These are phyloP conservation scores for Arabis hirsuta DNA, from an alignment of 345 rosid species.

Conservation along the genomic window DNA sequence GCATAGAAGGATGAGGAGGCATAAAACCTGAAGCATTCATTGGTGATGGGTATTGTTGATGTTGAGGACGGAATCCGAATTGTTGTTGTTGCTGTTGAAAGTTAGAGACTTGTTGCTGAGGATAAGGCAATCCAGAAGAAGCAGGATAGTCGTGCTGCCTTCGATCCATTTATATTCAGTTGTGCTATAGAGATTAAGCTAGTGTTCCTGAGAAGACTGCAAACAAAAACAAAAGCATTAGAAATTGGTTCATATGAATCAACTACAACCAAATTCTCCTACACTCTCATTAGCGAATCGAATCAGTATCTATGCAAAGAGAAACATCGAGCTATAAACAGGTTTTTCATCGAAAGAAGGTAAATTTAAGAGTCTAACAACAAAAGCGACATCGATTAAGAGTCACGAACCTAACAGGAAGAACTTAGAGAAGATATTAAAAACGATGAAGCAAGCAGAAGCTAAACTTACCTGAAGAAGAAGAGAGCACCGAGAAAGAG, in stretches of 20 bases:
- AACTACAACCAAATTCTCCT: neutral
- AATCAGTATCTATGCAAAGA: constrained; percentile 16
- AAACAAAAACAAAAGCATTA: neutral
- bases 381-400: constrained; percentile 18
- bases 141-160: constrained; percentile 56
- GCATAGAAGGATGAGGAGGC: constrained; percentile 80
- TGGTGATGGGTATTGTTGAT: constrained; percentile 69
- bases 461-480: constrained; percentile 30
- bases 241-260: constrained; percentile 12
- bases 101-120: constrained; percentile 66
- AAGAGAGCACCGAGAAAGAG: neutral
- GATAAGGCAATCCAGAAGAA: constrained; percentile 76
- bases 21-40: constrained; percentile 62
- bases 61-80: constrained; percentile 82
- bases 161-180: constrained; percentile 48
- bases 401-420: constrained; percentile 19
- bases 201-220: constrained; percentile 27
- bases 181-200: constrained; percentile 19
- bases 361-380: constrained; percentile 15
- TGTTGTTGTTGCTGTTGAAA: constrained; percentile 75
- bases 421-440: neutral
- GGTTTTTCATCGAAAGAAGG: neutral
- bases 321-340: constrained; percentile 13
- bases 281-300: constrained; percentile 23
- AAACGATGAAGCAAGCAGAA: constrained; percentile 32